phyloP scores from a whole-genome alignment of 352 stramenopile species.

The Thalassiosira livingstoniorum region DNA sequence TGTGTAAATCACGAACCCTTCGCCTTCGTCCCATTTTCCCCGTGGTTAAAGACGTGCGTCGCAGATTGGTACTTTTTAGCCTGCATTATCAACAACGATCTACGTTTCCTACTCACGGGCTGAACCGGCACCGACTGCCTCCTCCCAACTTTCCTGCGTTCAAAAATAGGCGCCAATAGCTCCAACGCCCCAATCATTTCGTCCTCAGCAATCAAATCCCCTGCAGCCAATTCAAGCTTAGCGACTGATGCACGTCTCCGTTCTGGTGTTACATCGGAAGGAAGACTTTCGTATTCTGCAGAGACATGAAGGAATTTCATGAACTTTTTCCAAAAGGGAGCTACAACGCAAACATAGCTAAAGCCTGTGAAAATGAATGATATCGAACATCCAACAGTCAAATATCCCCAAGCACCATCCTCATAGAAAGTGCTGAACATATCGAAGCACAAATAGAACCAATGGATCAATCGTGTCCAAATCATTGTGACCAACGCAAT shows the following conservation, averaged over 20 bases:
- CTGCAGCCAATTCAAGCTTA: constrained; percentile 22
- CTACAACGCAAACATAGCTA: constrained; percentile 36
- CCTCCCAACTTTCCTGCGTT: background rate
- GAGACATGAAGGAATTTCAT: constrained; percentile 52
- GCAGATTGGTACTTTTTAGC: too few relatives aligned
- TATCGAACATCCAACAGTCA: constrained; percentile 26
- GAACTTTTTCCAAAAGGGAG: constrained; percentile 51
- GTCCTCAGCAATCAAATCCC: constrained; percentile 15
- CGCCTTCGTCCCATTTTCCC: too few relatives aligned
- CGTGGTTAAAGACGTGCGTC: too few relatives aligned
- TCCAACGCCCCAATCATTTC: background rate
- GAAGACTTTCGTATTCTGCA: constrained; percentile 45
- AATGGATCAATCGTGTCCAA: constrained; percentile 51
- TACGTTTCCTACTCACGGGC: background rate
- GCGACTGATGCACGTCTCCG: constrained; percentile 28
- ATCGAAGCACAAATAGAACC: constrained; percentile 35
- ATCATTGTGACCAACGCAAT: constrained; percentile 35
- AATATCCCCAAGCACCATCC: constrained; percentile 46
- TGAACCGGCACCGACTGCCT: constrained; percentile 3
- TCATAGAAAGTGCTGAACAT: constrained; percentile 46
- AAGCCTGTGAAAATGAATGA: constrained; percentile 38
- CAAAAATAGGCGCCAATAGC: constrained; percentile 5
- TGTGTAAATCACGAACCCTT: too few relatives aligned
- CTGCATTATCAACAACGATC: background rate
- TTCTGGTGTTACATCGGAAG: constrained; percentile 34